These are phyloP conservation scores for Sordariomycetes sp. DNA, from an alignment of 2,329 filamentous ascomycete genomes.

Conservation along the genomic window DNA sequence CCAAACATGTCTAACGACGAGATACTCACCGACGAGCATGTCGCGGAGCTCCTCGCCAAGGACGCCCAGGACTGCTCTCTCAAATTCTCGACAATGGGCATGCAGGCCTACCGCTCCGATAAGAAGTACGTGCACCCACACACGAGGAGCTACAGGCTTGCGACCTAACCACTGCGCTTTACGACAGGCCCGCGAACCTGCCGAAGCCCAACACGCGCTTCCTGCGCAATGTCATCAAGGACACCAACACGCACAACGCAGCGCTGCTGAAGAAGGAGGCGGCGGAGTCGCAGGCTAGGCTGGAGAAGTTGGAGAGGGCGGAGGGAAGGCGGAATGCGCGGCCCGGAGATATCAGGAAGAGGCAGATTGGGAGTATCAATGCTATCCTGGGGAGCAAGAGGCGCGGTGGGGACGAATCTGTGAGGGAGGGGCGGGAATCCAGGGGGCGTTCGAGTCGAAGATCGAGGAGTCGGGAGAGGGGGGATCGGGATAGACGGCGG, in stretches of 20 bases:
- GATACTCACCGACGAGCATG: constrained; percentile 61
- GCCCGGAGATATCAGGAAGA: constrained; percentile 33
- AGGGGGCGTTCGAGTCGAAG: background rate
- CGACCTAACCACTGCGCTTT: background rate
- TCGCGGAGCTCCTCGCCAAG: constrained; percentile 64
- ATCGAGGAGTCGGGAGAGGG: background rate
- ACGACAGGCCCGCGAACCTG: constrained; percentile 47
- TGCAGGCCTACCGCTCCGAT: constrained; percentile 45
- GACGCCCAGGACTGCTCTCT: constrained; percentile 65
- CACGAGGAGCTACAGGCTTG: background rate
- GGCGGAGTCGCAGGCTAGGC: constrained; percentile 59
- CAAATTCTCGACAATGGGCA: constrained; percentile 61
- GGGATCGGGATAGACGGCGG: background rate
- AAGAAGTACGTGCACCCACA: constrained; percentile 27
- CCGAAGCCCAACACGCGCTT: constrained; percentile 90
- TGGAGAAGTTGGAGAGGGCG: constrained; percentile 44
- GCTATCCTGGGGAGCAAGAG: constrained; percentile 28
- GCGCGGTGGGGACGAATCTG: constrained; percentile 1
- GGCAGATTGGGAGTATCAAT: constrained; percentile 47
- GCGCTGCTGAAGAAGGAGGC: constrained; percentile 74
- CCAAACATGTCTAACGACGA: constrained; percentile 17
- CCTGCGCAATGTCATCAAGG: constrained; percentile 73
- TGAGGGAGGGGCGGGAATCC: background rate
- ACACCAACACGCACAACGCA: constrained; percentile 81
- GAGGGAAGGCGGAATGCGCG: constrained; percentile 30